Percentiles rank a stretch among this genome's conserved stretches.
Conservation (phyloP, 2,329 filamentous ascomycete species). For the Acrocalymma vagum region DNA sequence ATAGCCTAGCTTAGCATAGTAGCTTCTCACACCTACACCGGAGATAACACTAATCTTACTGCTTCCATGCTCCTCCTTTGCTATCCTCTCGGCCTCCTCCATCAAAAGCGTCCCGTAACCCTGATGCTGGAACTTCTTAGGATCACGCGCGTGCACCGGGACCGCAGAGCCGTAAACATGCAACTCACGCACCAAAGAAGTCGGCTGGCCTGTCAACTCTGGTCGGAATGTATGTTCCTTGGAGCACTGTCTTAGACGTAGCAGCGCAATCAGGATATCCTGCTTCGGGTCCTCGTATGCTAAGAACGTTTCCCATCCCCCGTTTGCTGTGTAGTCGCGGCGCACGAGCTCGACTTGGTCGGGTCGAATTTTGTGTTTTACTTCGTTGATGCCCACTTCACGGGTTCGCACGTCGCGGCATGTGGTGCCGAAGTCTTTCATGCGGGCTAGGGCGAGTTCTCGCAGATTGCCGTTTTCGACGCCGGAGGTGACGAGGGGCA, state of each 20-base stretch:
- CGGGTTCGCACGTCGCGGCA: conserved; percentile 96
- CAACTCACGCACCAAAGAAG: conserved; percentile 89
- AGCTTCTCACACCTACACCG: conserved; percentile 94
- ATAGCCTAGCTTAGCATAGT: conserved; percentile 93
- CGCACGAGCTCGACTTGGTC: conserved; percentile 96
- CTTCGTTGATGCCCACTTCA: conserved; percentile 98
- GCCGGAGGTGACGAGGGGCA: conserved; percentile 98
- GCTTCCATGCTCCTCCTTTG: conserved; percentile 91
- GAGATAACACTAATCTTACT: conserved; percentile 96
- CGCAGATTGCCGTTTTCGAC: conserved; percentile 97
- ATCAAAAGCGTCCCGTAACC: conserved; percentile 95
- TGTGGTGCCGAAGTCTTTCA: conserved; percentile 98
- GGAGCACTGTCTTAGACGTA: conserved; percentile 90
- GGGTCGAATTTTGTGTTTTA: conserved; percentile 97
- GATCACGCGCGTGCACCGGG: conserved; percentile 94
- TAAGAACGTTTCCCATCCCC: conserved; percentile 97
- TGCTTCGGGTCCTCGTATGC: conserved; percentile 99
- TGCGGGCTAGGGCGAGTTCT: conserved; percentile 91
- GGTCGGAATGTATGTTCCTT: conserved; percentile 90
- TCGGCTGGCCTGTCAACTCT: conserved; percentile 85
- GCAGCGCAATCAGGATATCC: conserved; percentile 91
- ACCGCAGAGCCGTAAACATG: conserved; percentile 98
- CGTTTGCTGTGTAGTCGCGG: conserved; percentile 93
- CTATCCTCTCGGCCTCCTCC: conserved; percentile 97
- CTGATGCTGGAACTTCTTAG: conserved; percentile 97